Conservation (phyloP, 2,329 filamentous ascomycete genomes). For the Pseudogymnoascus sp. region DNA sequence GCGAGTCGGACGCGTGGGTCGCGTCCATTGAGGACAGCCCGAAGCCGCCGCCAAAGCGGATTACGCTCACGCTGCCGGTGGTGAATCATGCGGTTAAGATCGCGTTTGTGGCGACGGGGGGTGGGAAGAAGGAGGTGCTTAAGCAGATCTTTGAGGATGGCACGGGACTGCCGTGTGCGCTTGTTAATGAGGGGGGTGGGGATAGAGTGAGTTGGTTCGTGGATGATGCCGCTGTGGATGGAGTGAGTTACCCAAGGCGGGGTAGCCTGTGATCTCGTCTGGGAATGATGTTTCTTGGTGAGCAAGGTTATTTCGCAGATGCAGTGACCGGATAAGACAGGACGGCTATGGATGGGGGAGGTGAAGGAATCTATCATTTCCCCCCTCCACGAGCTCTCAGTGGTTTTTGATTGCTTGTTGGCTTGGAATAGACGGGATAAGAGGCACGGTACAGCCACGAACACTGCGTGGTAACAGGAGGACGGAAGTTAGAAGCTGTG, state of each 20-base stretch:
- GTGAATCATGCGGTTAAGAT: conserved; percentile 80
- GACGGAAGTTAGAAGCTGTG: background rate
- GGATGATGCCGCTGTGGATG: conserved; percentile 77
- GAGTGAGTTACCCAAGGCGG: conserved; percentile 72
- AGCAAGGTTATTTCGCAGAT: background rate
- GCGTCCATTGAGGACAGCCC: conserved; percentile 87
- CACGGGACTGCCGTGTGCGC: conserved; percentile 68
- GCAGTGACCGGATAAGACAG: background rate
- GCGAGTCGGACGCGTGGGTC: conserved; percentile 87
- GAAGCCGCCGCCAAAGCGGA: conserved; percentile 84
- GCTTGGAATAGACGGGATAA: conserved; percentile 4
- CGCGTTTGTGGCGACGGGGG: conserved; percentile 86
- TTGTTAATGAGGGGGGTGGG: conserved; percentile 78
- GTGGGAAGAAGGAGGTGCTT: conserved; percentile 82
- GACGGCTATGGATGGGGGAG: background rate
- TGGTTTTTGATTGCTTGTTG: background rate
- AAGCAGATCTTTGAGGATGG: conserved; percentile 87
- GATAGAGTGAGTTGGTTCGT: conserved; percentile 95
- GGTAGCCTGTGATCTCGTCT: conserved; percentile 47
- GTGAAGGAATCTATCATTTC: background rate
- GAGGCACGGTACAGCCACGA: background rate
- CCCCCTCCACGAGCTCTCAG: background rate
- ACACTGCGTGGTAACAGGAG: background rate
- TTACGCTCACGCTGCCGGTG: conserved; percentile 88
- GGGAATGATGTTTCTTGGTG: background rate